Percentiles rank a stretch among this genome's conserved stretches.
Conservation (phyloP, 164 flowering plant genomes). For the Piper longum region DNA sequence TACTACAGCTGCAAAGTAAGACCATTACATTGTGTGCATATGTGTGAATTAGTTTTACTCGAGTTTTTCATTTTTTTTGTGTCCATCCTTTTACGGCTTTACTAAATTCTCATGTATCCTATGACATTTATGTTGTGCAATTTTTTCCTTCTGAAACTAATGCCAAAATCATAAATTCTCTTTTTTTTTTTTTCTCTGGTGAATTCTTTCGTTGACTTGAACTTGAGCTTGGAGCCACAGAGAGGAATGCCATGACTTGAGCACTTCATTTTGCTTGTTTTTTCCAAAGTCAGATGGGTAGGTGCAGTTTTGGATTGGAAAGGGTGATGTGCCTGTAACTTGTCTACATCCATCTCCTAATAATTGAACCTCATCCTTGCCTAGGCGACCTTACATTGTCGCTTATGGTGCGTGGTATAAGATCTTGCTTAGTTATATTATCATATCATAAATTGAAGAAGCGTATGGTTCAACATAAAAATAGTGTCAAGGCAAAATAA, state of each 20-base stretch:
- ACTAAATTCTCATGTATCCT: background rate
- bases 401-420: background rate
- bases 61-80: background rate
- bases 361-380: background rate
- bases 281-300: constrained; percentile 17
- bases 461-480: too few species aligned
- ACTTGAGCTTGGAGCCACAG: background rate
- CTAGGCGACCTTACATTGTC: background rate
- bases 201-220: background rate
- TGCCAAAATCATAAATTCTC: background rate
- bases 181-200: too few species aligned
- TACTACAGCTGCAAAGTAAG: constrained; percentile 63
- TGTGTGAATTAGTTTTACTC: background rate
- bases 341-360: background rate
- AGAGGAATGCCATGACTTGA: background rate
- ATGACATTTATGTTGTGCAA: background rate
- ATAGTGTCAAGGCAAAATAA: too few species aligned
- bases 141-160: background rate
- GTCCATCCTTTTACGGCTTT: background rate
- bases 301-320: constrained; percentile 15
- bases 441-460: too few species aligned
- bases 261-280: background rate
- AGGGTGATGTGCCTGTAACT: background rate
- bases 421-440: too few species aligned
- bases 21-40: background rate